Base-by-base conservation (phyloP, 2,329 filamentous ascomycete genomes). In the Nemania serpens region DNA sequence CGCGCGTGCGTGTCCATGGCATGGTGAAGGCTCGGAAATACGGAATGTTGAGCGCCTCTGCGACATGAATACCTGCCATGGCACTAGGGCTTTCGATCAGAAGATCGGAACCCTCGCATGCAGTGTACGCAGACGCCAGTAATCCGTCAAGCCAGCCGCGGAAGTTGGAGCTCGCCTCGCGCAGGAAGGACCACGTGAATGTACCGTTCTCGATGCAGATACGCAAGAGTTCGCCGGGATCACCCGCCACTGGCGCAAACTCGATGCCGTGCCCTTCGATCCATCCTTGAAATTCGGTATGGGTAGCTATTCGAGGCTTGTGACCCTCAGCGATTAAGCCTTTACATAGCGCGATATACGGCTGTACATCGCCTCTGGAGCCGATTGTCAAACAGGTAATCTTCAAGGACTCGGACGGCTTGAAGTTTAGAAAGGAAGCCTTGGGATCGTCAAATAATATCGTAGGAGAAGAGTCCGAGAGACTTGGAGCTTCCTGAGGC, bases 21-120 rank as follows among this genome's bases (percentile, higher is more conserved):
- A 99, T 99, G 17, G 93, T 96, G 73, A 99, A 99, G 0, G 93
- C 94, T 58, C 95, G 88, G 79, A 98, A 98, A 75, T 99, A 99
- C 0, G 95, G 95, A 46, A 99, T 96, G 13, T 86, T 83, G 1
- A 99, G 82, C 22, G 93, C 92, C 77, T 99, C 95, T 1, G 95
- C 95, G 67, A 99, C 96, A 75, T 99, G 95, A 55, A 99, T 97
- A 25, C 95, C 95, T 0, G 90, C 93, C 95, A 99, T 99, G 13
- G 95, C 93, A 59, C 91, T 96, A 0, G 95, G 95, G 48, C 91
- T 96, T 75, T 99, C 95, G 62, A 99, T 97, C 41, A 99, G 81
- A 34, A 99, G 79, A 73, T 99, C 94, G 1, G 90, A 90, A 22
- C 88, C 90, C 75, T 97, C 87, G 70, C 94, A 98, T 1, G 92